A percentile compares a stretch with the other conserved stretches of the same genome.
Evolutionary conservation across 2,329 filamentous ascomycete species (phyloP).

Genomic region (Apiospora saccharicola): DNA sequence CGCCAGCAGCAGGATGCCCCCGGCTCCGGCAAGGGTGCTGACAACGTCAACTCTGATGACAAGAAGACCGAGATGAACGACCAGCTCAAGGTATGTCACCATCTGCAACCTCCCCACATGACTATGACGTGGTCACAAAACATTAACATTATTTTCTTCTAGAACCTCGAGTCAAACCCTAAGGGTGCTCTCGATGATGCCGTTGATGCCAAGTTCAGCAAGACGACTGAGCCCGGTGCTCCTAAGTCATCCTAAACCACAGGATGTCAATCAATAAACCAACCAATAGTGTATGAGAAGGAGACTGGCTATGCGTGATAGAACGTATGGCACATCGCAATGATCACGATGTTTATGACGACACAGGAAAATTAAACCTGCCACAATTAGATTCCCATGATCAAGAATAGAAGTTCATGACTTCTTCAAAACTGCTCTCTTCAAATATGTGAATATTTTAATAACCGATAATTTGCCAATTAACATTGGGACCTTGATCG

Average conservation of each 20-base stretch:
- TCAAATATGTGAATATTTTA: neutral
- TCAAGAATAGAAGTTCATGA: neutral
- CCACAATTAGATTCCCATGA: slow-evolving; percentile 18
- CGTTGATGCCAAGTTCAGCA: slow-evolving; percentile 67
- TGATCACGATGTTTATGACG: slow-evolving; percentile 22
- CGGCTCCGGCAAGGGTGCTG: slow-evolving; percentile 63
- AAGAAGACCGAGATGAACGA: slow-evolving; percentile 62
- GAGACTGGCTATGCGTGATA: neutral
- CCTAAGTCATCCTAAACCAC: neutral
- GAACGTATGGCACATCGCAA: slow-evolving; percentile 20
- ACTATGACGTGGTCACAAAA: neutral
- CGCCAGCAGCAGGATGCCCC: slow-evolving; percentile 68
- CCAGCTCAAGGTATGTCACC: slow-evolving; percentile 55
- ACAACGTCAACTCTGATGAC: slow-evolving; percentile 54
- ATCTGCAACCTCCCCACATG: neutral
- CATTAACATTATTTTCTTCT: neutral
- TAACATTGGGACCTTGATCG: too few species aligned
- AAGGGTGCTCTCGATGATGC: slow-evolving; percentile 68
- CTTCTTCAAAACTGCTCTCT: neutral
- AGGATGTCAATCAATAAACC: neutral
- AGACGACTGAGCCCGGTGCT: slow-evolving; percentile 42
- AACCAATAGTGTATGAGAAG: slow-evolving; percentile 20
- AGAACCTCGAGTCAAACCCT: slow-evolving; percentile 71
- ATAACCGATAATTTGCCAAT: too few species aligned
- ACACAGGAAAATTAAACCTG: neutral